These are phyloP conservation scores for Sedum album DNA, from an alignment of 164 flowering plant species.

Conservation along the genomic window DNA sequence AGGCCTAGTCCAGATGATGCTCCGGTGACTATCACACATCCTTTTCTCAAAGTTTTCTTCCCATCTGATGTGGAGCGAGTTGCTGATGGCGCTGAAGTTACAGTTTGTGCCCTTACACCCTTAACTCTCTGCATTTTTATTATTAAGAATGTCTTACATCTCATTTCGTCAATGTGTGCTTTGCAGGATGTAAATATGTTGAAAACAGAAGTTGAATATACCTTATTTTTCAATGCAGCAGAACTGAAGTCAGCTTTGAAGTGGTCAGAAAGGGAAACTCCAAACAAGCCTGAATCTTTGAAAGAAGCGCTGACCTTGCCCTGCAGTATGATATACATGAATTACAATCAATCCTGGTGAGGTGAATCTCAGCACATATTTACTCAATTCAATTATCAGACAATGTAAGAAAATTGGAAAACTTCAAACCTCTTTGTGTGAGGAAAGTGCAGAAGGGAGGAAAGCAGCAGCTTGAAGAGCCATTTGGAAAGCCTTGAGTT, in stretches of 20 bases:
- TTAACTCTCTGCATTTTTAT: conserved; percentile 9
- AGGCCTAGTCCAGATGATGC: too few species aligned
- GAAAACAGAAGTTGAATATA: conserved; percentile 12
- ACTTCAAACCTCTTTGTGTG: too few species aligned
- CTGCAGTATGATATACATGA: conserved; percentile 22
- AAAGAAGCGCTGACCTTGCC: conserved; percentile 36
- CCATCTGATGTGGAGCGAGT: conserved; percentile 37
- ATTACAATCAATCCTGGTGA: too few species aligned
- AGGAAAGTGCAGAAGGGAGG: conserved; percentile 45
- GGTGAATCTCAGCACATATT: too few species aligned
- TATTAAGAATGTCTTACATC: too few species aligned
- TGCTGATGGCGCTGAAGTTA: conserved; percentile 47
- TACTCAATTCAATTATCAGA: too few species aligned
- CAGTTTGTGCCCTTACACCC: conserved; percentile 55
- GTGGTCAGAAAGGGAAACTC: conserved; percentile 48
- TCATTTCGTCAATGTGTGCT: too few species aligned
- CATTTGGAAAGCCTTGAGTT: not conserved
- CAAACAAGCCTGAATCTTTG: too few species aligned
- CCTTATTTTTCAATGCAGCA: conserved; percentile 45
- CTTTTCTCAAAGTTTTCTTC: too few species aligned
- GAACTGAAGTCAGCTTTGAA: conserved; percentile 43
- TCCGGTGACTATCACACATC: conserved; percentile 71
- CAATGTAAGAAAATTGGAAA: too few species aligned
- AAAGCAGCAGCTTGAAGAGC: too few species aligned
- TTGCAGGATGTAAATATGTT: too few species aligned